Percentiles rank a stretch among this genome's conserved stretches.
phyloP scores from a whole-genome alignment of 108 stramenopile genomes.

The Thalassiosira profunda region DNA sequence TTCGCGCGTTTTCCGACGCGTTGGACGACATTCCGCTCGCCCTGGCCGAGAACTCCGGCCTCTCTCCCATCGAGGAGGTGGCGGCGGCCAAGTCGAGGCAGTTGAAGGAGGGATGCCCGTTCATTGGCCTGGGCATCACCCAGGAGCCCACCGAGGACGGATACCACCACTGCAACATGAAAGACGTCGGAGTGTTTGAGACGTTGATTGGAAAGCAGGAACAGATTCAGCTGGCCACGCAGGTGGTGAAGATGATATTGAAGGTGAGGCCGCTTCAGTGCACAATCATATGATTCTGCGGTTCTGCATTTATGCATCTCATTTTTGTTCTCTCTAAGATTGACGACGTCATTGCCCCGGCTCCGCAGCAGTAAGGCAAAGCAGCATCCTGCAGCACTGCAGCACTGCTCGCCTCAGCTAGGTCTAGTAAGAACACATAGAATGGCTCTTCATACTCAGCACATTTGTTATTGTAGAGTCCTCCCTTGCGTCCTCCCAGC shows the following conservation, averaged over 20 bases:
- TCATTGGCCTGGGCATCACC: slow-evolving; percentile 94
- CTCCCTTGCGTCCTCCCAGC: neutral
- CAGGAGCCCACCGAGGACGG: slow-evolving; percentile 67
- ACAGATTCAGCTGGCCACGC: slow-evolving; percentile 98
- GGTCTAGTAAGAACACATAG: too few species aligned
- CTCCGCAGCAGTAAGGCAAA: slow-evolving; percentile 2
- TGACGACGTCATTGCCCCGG: slow-evolving; percentile 96
- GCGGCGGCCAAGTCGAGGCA: slow-evolving; percentile 96
- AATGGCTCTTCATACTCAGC: neutral
- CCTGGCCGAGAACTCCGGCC: slow-evolving; percentile 98
- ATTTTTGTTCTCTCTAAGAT: too few species aligned
- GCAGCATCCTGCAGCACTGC: slow-evolving; percentile 35
- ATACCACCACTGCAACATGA: slow-evolving; percentile 89
- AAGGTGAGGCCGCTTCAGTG: too few species aligned
- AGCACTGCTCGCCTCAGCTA: too few species aligned
- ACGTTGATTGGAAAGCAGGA: slow-evolving; percentile 99
- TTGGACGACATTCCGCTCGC: slow-evolving; percentile 99
- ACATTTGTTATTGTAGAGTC: neutral
- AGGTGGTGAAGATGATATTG: slow-evolving; percentile 99
- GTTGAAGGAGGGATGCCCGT: slow-evolving; percentile 86
- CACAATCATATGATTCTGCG: too few species aligned
- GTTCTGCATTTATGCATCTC: too few species aligned
- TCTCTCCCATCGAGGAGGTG: slow-evolving; percentile 97
- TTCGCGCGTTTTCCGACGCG: slow-evolving; percentile 99
- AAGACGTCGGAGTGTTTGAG: slow-evolving; percentile 97